Base-by-base conservation (phyloP, 2,329 filamentous ascomycete species). In the Talaromyces sp. region DNA sequence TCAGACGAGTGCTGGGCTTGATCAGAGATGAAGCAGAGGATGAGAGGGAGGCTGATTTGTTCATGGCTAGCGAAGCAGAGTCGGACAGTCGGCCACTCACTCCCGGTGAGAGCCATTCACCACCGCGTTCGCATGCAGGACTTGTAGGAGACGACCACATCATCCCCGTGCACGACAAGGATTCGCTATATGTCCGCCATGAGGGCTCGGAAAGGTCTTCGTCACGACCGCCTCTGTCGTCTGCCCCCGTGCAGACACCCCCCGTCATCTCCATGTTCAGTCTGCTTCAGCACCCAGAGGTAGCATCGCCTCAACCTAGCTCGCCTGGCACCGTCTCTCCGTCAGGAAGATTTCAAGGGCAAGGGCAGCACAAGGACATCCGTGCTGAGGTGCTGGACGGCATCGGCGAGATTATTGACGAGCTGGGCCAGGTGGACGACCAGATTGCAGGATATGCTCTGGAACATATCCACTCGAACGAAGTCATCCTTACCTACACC, bases 401-500 rank as follows among this genome's bases (percentile, higher is more conserved):
- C 50, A 97, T 99, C 69, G 88, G 92, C 69, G 95, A 99, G 75
- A 92, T 99, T 63, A 90, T 96, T 75, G 95, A 99, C 72, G 95
- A 99, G 78, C 88, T 99, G 61, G 89, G 90, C 66, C 90, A 94
- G 72, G 92, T 92, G 7, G 95, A 97, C 72, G 92, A 96, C 71
- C 92, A 96, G 76, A 96, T 99, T 68, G 91, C 94, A 1, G 87
- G 87, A 27, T 90, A 92, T 66, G 91, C 93, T 2, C 89, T 96
- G 65, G 91, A 96, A 55, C 91, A 97, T 75, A 96, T 99, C 66
- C 91, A 96, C 73, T 90, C 91, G 1, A 92, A 94, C 72, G 94
- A 99, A 75, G 89, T 93, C 68, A 91, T 99, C 65, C 85, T 99
- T 64, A 93, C 93, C 8, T 89, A 96, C 73, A 90, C 91, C 52